Percentiles rank a stretch among this genome's conserved stretches.
phyloP scores from a whole-genome alignment of 23 red algal genomes.

The Gracilaria caudata region DNA sequence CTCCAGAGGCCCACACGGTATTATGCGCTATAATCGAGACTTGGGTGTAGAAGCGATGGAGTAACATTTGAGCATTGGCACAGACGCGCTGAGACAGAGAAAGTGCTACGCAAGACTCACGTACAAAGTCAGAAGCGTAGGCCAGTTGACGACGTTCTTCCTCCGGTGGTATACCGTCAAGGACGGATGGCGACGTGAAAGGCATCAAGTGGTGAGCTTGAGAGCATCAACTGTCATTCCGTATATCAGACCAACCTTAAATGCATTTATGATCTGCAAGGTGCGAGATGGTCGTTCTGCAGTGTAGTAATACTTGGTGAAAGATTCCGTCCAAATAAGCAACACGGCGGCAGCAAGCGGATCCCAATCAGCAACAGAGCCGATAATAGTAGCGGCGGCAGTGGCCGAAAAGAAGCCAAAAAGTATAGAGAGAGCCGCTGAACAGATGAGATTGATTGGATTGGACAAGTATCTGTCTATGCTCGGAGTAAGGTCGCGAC shows the following conservation, averaged over 20 bases:
- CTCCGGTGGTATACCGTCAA: constrained; percentile 29
- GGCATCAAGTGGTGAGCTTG: constrained; percentile 79
- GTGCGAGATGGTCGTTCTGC: constrained; percentile 10
- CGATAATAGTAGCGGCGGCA: constrained; percentile 83
- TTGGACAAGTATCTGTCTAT: constrained; percentile 41
- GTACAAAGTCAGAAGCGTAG: constrained; percentile 53
- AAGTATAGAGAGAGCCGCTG: constrained; percentile 55
- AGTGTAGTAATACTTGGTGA: constrained; percentile 88
- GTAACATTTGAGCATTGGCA: constrained; percentile 54
- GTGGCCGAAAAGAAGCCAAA: constrained; percentile 91
- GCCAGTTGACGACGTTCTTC: constrained; percentile 37
- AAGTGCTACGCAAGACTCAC: constrained; percentile 40
- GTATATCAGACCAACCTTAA: constrained; percentile 90
- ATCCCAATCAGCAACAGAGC: constrained; percentile 94
- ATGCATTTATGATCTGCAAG: constrained; percentile 88
- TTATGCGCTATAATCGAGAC: constrained; percentile 40
- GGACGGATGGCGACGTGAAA: constrained; percentile 42
- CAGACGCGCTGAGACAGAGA: constrained; percentile 28
- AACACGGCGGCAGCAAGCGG: constrained; percentile 91
- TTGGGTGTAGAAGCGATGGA: constrained; percentile 57
- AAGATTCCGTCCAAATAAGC: constrained; percentile 82
- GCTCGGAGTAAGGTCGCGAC: constrained; percentile 2
- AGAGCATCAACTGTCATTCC: constrained; percentile 95
- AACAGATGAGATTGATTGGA: constrained; percentile 37
- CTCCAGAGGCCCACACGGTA: constrained; percentile 45